A percentile compares a stretch with the other conserved stretches of the same genome.
These are phyloP conservation scores for Lentinula guzmanii DNA, from an alignment of 768 basidiomycete genomes.

Conservation along the genomic window DNA sequence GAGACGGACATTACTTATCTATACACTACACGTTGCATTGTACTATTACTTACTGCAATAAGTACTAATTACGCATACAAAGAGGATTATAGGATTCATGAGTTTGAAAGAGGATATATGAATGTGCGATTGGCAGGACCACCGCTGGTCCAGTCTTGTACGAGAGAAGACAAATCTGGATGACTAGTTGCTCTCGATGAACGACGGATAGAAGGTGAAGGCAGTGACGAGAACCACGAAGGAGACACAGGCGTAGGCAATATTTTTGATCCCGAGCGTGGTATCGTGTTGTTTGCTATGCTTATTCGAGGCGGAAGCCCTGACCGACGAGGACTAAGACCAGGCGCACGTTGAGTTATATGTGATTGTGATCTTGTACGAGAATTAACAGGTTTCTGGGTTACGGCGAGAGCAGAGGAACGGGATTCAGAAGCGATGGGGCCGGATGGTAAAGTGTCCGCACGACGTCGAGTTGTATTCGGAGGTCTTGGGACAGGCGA, in stretches of 20 bases:
- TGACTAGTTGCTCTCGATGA: slow-evolving; percentile 38
- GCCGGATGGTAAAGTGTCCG: slow-evolving; percentile 3
- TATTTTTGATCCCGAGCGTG: background rate
- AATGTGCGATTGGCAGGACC: slow-evolving; percentile 59
- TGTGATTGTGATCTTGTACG: slow-evolving; percentile 1
- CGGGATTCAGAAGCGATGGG: background rate
- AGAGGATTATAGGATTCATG: background rate
- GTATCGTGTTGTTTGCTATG: background rate
- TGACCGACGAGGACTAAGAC: background rate
- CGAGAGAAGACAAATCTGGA: slow-evolving; percentile 51
- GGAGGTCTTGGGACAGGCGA: slow-evolving; percentile 4
- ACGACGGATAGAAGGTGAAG: slow-evolving; percentile 44
- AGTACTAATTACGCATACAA: background rate
- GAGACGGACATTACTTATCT: background rate
- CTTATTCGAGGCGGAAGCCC: background rate
- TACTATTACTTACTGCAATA: background rate
- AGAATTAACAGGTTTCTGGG: background rate
- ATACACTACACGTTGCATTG: background rate
- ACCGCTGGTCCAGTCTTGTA: slow-evolving; percentile 48
- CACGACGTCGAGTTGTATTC: background rate
- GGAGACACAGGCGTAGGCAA: slow-evolving; percentile 11
- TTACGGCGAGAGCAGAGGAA: background rate
- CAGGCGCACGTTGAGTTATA: background rate
- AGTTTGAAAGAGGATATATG: slow-evolving; percentile 23
- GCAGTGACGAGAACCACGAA: slow-evolving; percentile 30